Evolutionary conservation across 2,329 filamentous ascomycete species (phyloP).

Genomic region (Hortaea sp.): DNA sequence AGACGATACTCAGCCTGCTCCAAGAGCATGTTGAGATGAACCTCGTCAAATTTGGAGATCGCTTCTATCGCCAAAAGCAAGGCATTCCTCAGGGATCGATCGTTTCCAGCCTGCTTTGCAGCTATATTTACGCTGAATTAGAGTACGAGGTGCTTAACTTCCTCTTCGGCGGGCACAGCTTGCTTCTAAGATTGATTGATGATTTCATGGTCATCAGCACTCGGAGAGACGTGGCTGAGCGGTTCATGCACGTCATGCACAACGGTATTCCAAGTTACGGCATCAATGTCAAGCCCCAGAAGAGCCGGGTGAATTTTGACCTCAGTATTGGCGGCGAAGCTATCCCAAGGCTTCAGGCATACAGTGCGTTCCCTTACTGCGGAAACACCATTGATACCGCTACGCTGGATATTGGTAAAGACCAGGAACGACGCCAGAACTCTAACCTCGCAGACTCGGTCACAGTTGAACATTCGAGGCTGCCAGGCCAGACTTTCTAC

Average conservation of each 20-base stretch:
- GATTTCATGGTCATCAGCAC: conserved; percentile 86
- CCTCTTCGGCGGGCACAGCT: conserved; percentile 41
- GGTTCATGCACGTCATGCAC: conserved; percentile 74
- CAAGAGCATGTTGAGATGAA: conserved; percentile 74
- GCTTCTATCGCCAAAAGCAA: conserved; percentile 73
- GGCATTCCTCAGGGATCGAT: conserved; percentile 93
- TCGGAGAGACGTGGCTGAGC: conserved; percentile 52
- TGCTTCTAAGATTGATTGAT: conserved; percentile 77
- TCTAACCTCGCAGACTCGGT: conserved; percentile 56
- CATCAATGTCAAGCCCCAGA: conserved; percentile 62
- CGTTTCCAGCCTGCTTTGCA: conserved; percentile 78
- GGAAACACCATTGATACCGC: conserved; percentile 65
- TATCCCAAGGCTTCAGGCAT: conserved; percentile 38
- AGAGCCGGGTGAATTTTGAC: conserved; percentile 80
- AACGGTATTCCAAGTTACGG: conserved; percentile 69
- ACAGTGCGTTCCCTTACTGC: conserved; percentile 74
- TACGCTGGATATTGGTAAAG: conserved; percentile 65
- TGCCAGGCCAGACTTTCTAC: conserved; percentile 67
- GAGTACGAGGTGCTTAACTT: conserved; percentile 63
- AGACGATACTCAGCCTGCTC: conserved; percentile 58
- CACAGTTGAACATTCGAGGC: conserved; percentile 64
- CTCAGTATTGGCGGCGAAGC: conserved; percentile 44
- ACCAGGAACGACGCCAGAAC: conserved; percentile 45
- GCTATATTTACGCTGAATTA: conserved; percentile 88
- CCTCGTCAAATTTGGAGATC: conserved; percentile 78